A percentile compares a stretch with the other conserved stretches of the same genome.
Conservation (phyloP, 768 basidiomycete genomes). For the Sutorius australiensis region DNA sequence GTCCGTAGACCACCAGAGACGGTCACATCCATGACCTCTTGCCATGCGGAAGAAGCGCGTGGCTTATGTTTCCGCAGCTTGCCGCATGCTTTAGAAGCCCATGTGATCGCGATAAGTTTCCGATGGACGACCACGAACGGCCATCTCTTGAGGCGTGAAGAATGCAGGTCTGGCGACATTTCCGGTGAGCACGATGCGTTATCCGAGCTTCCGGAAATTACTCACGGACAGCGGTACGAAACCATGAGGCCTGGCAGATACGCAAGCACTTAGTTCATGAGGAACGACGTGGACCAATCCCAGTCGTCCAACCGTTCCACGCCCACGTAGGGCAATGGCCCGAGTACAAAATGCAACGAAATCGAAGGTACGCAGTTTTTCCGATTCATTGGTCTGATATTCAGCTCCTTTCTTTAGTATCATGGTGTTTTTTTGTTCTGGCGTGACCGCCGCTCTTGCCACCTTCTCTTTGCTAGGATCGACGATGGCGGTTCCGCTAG, state of each 20-base stretch:
- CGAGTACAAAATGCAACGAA: slow-evolving; percentile 4
- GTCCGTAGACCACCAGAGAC: background rate
- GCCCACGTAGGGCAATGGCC: background rate
- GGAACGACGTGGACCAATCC: background rate
- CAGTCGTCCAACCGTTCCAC: background rate
- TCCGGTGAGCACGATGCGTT: background rate
- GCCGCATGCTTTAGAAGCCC: background rate
- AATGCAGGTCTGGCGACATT: background rate
- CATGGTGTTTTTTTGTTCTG: slow-evolving; percentile 9
- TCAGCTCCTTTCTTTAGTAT: background rate
- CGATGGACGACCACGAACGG: background rate
- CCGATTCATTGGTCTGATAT: background rate
- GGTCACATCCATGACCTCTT: background rate
- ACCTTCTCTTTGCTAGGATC: slow-evolving; percentile 6
- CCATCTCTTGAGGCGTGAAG: background rate
- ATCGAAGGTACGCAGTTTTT: background rate
- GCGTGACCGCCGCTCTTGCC: background rate
- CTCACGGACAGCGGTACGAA: background rate
- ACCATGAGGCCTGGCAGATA: background rate
- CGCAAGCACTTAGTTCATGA: background rate
- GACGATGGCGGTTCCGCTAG: slow-evolving; percentile 10
- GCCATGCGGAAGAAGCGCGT: background rate
- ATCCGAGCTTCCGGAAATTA: background rate
- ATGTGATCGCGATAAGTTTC: background rate
- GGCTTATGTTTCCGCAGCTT: background rate